A percentile compares a stretch with the other conserved stretches of the same genome.
These are phyloP conservation scores for Striga hermonthica DNA, from an alignment of 305 asterid genomes.

Conservation along the genomic window DNA sequence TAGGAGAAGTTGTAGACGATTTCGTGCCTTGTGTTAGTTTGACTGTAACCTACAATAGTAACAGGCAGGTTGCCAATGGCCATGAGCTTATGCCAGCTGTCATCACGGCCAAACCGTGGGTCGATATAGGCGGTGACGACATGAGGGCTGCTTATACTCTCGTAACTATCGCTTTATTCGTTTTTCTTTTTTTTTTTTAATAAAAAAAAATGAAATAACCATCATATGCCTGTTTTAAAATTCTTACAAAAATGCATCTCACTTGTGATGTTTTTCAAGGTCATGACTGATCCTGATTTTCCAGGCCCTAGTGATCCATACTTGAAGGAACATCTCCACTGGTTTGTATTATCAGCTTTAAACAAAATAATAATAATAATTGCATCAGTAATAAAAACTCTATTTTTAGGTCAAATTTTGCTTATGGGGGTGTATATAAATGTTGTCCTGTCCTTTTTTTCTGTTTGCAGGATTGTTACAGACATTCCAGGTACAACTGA, in stretches of 20 bases:
- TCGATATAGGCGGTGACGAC: conserved; percentile 80
- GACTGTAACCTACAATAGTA: conserved; percentile 33
- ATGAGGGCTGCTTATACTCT: conserved; percentile 77
- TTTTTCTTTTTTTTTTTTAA: background rate
- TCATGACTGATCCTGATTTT: conserved; percentile 88
- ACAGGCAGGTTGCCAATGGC: conserved; percentile 68
- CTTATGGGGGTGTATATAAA: background rate
- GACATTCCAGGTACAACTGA: conserved; percentile 90
- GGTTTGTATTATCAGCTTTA: conserved; percentile 41
- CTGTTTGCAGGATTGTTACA: conserved; percentile 63
- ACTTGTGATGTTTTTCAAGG: conserved; percentile 36
- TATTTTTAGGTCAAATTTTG: background rate
- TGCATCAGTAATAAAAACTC: background rate
- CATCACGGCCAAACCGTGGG: conserved; percentile 56
- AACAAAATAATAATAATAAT: background rate
- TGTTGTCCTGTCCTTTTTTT: background rate
- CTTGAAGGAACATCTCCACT: conserved; percentile 83
- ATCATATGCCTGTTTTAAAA: background rate
- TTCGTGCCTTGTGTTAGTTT: conserved; percentile 64
- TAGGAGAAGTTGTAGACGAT: conserved; percentile 79
- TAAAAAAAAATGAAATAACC: background rate
- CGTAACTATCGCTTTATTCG: conserved; percentile 36
- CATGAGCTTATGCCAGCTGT: conserved; percentile 76
- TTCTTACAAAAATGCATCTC: too few relatives aligned
- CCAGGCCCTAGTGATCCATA: conserved; percentile 92